phyloP scores from a whole-genome alignment of 768 basidiomycete genomes.

The Mycena filopes region DNA sequence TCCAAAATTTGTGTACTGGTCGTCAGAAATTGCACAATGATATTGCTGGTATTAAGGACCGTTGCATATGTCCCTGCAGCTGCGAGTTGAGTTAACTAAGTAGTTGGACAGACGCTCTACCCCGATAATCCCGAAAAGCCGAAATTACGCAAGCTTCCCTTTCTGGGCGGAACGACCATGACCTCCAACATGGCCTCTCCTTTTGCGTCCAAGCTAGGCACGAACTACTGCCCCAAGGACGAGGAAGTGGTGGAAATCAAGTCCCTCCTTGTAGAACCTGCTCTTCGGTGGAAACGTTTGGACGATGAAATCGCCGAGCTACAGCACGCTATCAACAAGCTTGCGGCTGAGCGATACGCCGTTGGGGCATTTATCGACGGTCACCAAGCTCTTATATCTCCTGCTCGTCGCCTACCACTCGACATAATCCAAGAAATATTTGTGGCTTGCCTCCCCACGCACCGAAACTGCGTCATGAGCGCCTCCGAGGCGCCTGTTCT shows the following conservation, averaged over 20 bases:
- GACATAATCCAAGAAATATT: slow-evolving; percentile 43
- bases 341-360: slow-evolving; percentile 1
- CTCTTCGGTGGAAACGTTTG: not conserved
- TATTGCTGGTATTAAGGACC: too few species aligned
- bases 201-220: slow-evolving; percentile 15
- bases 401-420: slow-evolving; percentile 36
- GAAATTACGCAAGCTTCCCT: too few species aligned
- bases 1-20: too few species aligned
- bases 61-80: too few species aligned
- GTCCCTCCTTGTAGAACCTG: slow-evolving; percentile 2
- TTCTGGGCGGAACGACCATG: too few species aligned
- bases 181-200: slow-evolving; percentile 1
- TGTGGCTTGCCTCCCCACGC: slow-evolving; percentile 36
- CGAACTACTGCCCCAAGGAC: slow-evolving; percentile 18
- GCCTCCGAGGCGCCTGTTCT: slow-evolving; percentile 36
- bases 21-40: too few species aligned
- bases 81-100: too few species aligned
- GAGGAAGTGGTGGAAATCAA: slow-evolving; percentile 8
- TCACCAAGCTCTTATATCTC: slow-evolving; percentile 38
- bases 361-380: slow-evolving; percentile 20
- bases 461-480: slow-evolving; percentile 32
- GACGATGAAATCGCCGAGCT: slow-evolving; percentile 13
- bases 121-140: too few species aligned
- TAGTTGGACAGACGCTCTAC: too few species aligned
- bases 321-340: slow-evolving; percentile 2